These are phyloP conservation scores for Phytophthora colocasiae DNA, from an alignment of 352 stramenopile species.

Conservation along the genomic window DNA sequence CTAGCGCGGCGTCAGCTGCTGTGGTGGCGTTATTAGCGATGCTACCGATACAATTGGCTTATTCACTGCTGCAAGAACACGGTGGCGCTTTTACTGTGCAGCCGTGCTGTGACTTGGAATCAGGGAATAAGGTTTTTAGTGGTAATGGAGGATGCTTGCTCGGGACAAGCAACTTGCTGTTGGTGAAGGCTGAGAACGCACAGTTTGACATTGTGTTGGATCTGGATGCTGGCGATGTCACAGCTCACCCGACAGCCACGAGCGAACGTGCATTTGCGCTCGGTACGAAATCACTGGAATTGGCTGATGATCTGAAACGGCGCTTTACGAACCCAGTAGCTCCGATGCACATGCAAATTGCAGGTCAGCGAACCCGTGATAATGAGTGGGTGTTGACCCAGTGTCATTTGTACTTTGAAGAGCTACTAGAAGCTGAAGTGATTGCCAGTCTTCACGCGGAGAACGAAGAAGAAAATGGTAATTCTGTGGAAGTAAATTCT, in stretches of 20 bases:
- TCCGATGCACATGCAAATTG: constrained; percentile 29
- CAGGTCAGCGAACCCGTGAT: constrained; percentile 40
- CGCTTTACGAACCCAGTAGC: constrained; percentile 30
- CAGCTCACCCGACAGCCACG: constrained; percentile 57
- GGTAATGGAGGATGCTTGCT: constrained; percentile 56
- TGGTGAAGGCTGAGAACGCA: constrained; percentile 58
- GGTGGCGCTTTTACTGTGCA: constrained; percentile 51
- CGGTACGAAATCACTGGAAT: constrained; percentile 46
- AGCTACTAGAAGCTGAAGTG: constrained; percentile 53
- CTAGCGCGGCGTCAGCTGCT: constrained; percentile 57
- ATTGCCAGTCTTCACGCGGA: constrained; percentile 30
- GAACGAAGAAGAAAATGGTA: constrained; percentile 12
- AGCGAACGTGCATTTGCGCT: constrained; percentile 63
- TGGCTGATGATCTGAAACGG: constrained; percentile 29
- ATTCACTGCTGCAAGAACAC: constrained; percentile 30
- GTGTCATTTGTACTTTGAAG: constrained; percentile 72
- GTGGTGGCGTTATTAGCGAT: constrained; percentile 63
- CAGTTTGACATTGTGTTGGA: constrained; percentile 70
- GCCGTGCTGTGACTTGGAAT: constrained; percentile 47
- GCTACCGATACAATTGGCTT: constrained; percentile 49
- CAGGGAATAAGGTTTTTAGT: constrained; percentile 39
- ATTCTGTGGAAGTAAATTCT: not conserved
- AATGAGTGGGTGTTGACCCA: constrained; percentile 67
- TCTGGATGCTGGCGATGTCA: constrained; percentile 60
- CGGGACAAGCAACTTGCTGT: constrained; percentile 57